Conservation (phyloP, 2,329 filamentous ascomycete genomes). For the Fusarium sp. region DNA sequence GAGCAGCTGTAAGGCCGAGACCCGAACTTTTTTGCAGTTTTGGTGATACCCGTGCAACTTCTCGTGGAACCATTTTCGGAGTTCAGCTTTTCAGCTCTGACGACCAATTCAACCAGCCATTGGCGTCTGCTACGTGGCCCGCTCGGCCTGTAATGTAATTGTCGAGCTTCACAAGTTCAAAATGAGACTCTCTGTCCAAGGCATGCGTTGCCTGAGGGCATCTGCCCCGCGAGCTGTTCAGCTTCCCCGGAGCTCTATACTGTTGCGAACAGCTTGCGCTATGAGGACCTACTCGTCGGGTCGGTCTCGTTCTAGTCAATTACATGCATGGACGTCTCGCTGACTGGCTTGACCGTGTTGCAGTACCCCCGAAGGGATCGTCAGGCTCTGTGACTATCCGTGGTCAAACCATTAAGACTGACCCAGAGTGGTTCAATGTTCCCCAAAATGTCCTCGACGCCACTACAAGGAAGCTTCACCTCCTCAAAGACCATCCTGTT, state of each 20-base stretch:
- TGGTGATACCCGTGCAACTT: conserved; percentile 18
- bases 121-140: conserved; percentile 15
- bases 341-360: conserved; percentile 37
- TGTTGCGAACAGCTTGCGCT: conserved; percentile 42
- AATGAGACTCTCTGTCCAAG: conserved; percentile 46
- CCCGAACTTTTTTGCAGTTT: conserved; percentile 30
- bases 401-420: conserved; percentile 67
- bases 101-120: conserved; percentile 18
- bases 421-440: conserved; percentile 86
- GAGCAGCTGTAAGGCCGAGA: conserved; percentile 39
- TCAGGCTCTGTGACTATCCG: conserved; percentile 65
- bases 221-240: conserved; percentile 44
- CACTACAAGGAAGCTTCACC: conserved; percentile 83
- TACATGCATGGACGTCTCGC: conserved; percentile 27
- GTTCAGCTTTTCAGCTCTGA: not conserved
- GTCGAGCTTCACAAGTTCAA: conserved; percentile 25
- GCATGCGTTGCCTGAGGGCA: conserved; percentile 48
- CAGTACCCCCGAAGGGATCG: conserved; percentile 44
- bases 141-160: conserved; percentile 38
- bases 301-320: conserved; percentile 36
- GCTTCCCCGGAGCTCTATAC: conserved; percentile 41
- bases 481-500: conserved; percentile 90
- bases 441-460: conserved; percentile 79
- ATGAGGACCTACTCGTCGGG: conserved; percentile 45
- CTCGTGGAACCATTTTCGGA: conserved; percentile 14